Evolutionary conservation across 176 grass and related monocot genomes (phyloP).

Genomic region (Dendrocalamus sinicus): DNA sequence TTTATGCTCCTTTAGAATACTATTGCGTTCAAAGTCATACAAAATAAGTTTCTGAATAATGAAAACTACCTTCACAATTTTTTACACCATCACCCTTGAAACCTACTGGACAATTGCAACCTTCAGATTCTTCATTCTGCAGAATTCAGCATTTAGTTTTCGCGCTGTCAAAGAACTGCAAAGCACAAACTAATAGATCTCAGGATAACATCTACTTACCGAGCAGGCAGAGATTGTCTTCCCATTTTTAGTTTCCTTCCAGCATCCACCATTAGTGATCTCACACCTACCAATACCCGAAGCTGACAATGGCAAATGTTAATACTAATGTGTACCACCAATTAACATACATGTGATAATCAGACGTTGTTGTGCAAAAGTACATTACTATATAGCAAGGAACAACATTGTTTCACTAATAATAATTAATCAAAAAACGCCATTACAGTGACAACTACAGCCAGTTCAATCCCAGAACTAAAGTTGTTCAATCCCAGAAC

Average conservation of each 20-base stretch:
- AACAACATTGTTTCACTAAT: constrained; percentile 25
- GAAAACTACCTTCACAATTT: constrained; percentile 70
- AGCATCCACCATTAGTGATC: constrained; percentile 85
- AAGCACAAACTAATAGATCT: not conserved
- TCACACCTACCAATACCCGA: constrained; percentile 80
- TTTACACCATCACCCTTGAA: constrained; percentile 75
- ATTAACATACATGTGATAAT: not conserved
- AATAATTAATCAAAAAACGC: not conserved
- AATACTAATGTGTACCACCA: constrained; percentile 33
- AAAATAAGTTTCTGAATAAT: constrained; percentile 34
- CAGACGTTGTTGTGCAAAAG: not conserved
- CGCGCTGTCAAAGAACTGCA: constrained; percentile 5
- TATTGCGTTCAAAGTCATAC: constrained; percentile 8
- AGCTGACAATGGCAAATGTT: constrained; percentile 55
- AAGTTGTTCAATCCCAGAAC: constrained; percentile 30
- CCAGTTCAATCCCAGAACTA: constrained; percentile 34
- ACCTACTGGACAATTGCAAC: constrained; percentile 82
- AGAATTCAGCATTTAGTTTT: constrained; percentile 39
- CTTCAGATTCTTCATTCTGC: constrained; percentile 74
- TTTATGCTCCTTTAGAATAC: constrained; percentile 25
- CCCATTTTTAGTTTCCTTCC: constrained; percentile 71
- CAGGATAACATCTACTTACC: constrained; percentile 59
- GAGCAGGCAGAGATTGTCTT: constrained; percentile 82
- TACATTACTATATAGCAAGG: constrained; percentile 1
- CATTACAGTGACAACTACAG: constrained; percentile 32